Base-by-base conservation (phyloP, 1,139 yeast species). In the Magnusiomyces tetraspermus region DNA sequence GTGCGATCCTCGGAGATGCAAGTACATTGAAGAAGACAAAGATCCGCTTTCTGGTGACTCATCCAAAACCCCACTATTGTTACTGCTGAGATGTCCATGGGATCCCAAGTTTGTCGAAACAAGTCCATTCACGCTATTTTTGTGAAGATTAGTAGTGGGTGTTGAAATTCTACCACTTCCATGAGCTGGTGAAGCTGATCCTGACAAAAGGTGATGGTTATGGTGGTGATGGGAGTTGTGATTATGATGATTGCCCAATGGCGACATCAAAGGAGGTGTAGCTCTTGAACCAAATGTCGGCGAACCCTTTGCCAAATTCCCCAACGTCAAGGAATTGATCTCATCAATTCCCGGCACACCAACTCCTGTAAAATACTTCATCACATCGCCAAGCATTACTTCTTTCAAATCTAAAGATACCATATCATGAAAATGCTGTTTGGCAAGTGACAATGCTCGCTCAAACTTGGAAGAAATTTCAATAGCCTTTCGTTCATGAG, bases 391-490 rank as follows among this genome's bases (percentile, higher is more conserved):
- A 22, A 53, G 44, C 52, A 53, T 49, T 26, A 23, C 30, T 46
- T 53, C 56, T 4, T 51, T 51, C 17, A 51, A 24, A 19, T 53
- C 56, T n/a, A 52, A 50, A 11, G 52, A 49, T 1, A 51, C 28
- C 23, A 42, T 48, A 19, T 51, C 45, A 38, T 49, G 23, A 44
- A 53, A 53, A 33, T 53, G 56, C 22, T 53, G 51, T 31, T 49
- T 49, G 22, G 49, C 56, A 6, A 51, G 17, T 17, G 42, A 42
- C 33, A 51, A 30, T 1, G 54, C 49, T 15, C 49, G 52, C 13
- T 53, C 56, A 49, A 53, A 51, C 44, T 51, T 53, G 33, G 46
- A 41, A 8, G 49, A 45, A 19, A 53, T 40, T 23, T 53, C 54
- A 22, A 46, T 49, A 5, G 48, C 30, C 24, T 49, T 45, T 11